Evolutionary conservation across 371 early-diverging fungal genomes (phyloP).

Genomic region (Mucor ambiguus): DNA sequence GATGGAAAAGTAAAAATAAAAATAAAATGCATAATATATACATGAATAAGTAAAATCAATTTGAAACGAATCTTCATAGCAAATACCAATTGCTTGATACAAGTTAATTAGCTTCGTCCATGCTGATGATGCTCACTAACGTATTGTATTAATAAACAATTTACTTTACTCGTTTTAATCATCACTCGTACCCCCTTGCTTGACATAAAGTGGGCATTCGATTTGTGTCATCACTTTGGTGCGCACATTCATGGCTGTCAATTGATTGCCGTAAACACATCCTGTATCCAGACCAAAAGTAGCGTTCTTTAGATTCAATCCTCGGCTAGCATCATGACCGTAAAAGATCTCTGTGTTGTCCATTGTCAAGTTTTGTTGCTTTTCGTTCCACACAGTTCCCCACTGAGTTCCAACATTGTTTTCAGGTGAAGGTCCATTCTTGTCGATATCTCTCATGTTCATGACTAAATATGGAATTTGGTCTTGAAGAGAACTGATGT

Average conservation of each 20-base stretch:
- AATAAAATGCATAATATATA: background rate
- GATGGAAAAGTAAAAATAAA: background rate
- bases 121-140: constrained; percentile 4
- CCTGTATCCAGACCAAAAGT: constrained; percentile 71
- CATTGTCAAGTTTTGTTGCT: constrained; percentile 19
- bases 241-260: constrained; percentile 58
- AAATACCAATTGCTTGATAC: background rate
- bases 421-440: constrained; percentile 37
- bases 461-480: constrained; percentile 56
- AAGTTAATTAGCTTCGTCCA: background rate
- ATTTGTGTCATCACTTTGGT: constrained; percentile 38
- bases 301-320: constrained; percentile 52
- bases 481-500: constrained; percentile 20
- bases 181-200: constrained; percentile 5
- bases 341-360: constrained; percentile 51
- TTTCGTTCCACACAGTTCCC: constrained; percentile 49
- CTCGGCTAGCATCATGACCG: constrained; percentile 72
- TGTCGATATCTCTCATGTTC: constrained; percentile 62
- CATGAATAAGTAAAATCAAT: background rate
- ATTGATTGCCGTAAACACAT: constrained; percentile 65
- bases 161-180: background rate
- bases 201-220: constrained; percentile 23
- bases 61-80: background rate
- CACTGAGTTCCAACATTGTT: constrained; percentile 53
- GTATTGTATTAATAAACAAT: background rate